Conservation (phyloP, 257 asterid species). For the Nicotiana tomentosiformis region DNA sequence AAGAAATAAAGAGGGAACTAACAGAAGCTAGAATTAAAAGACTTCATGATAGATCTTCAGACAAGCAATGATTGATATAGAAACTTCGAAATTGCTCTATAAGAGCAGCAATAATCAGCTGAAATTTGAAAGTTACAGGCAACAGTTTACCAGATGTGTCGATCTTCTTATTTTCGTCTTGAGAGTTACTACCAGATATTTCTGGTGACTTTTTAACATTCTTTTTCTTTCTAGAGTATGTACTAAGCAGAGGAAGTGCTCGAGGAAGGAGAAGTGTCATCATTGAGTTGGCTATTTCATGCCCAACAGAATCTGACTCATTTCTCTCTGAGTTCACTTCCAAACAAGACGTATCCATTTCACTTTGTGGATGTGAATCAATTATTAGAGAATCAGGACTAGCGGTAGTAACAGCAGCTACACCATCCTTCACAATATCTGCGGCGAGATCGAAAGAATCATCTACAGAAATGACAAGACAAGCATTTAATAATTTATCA, state of each 20-base stretch:
- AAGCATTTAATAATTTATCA: not conserved
- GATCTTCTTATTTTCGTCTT: slow-evolving; percentile 26
- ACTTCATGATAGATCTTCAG: not conserved
- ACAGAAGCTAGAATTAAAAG: not conserved
- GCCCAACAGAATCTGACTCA: slow-evolving; percentile 51
- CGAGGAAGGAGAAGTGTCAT: slow-evolving; percentile 73
- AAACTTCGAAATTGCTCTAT: not conserved
- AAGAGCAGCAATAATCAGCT: not conserved
- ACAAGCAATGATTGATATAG: not conserved
- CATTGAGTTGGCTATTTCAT: slow-evolving; percentile 66
- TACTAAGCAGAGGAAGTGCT: slow-evolving; percentile 78
- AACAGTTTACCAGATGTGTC: slow-evolving; percentile 43
- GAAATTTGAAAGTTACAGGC: slow-evolving; percentile 15
- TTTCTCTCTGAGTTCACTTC: slow-evolving; percentile 39
- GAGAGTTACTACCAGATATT: slow-evolving; percentile 21
- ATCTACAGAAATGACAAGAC: slow-evolving; percentile 30
- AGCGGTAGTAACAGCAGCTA: slow-evolving; percentile 20
- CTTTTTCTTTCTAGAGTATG: slow-evolving; percentile 68
- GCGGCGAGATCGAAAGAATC: slow-evolving; percentile 24
- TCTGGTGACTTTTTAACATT: slow-evolving; percentile 28
- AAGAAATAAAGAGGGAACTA: slow-evolving; percentile 7
- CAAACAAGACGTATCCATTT: slow-evolving; percentile 25
- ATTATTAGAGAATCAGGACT: slow-evolving; percentile 31
- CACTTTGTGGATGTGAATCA: slow-evolving; percentile 60
- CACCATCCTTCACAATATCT: slow-evolving; percentile 27